Percentiles rank a stretch among this genome's conserved stretches.
These are phyloP conservation scores for Aurantiochytrium sp. DNA, from an alignment of 108 stramenopile species.

Conservation along the genomic window DNA sequence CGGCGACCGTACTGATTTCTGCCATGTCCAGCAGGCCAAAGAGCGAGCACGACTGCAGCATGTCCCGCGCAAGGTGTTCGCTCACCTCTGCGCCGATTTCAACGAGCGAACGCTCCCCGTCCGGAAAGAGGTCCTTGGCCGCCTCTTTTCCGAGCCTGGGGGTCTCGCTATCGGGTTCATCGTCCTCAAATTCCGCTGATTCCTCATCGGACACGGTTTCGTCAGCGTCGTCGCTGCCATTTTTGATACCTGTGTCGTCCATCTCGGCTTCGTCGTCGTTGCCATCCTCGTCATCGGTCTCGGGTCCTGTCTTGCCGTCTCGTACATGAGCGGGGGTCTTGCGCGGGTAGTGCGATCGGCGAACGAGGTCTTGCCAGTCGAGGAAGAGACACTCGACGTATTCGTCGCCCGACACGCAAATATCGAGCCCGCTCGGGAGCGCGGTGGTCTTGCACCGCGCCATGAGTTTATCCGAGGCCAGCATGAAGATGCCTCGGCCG, in stretches of 20 bases:
- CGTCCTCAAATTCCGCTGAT: too few species aligned
- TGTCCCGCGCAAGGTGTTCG: not conserved
- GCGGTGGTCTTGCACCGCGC: not conserved
- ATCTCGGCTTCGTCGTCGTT: too few species aligned
- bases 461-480: not conserved
- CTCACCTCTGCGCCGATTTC: not conserved
- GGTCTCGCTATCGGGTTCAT: too few species aligned
- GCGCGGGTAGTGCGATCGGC: not conserved
- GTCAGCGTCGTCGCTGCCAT: too few species aligned
- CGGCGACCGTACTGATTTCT: not conserved
- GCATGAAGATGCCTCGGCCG: not conserved
- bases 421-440: not conserved
- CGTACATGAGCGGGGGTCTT: too few species aligned
- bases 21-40: not conserved
- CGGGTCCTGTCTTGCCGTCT: too few species aligned
- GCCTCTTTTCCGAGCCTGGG: too few species aligned
- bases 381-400: slow-evolving; percentile 18
- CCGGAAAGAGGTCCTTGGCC: too few species aligned
- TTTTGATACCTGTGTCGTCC: too few species aligned
- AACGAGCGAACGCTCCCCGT: not conserved
- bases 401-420: not conserved
- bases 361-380: not conserved
- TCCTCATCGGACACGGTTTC: too few species aligned
- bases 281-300: too few species aligned
- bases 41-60: not conserved